Percentiles rank a stretch among this genome's conserved stretches.
phyloP scores from a whole-genome alignment of 1,284 basidiomycete species.

The Leucoagaricus sp. region DNA sequence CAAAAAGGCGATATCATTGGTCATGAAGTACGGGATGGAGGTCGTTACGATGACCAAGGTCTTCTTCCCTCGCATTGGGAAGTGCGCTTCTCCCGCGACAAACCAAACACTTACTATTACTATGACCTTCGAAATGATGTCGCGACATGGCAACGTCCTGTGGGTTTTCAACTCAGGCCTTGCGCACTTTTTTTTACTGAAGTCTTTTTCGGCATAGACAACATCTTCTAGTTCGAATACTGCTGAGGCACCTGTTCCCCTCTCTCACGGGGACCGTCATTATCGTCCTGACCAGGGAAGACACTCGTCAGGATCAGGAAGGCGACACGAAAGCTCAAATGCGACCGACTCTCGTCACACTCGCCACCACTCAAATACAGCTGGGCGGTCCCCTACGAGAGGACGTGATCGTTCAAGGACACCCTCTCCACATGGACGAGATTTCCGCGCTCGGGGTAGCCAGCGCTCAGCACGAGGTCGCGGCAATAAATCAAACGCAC shows the following conservation, averaged over 20 bases:
- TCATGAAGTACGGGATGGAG: conserved; percentile 27
- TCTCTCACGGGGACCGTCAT: conserved; percentile 62
- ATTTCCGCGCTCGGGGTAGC: conserved; percentile 18
- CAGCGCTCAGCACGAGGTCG: conserved; percentile 27
- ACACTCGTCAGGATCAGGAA: conserved; percentile 14
- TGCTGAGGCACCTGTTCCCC: conserved; percentile 25
- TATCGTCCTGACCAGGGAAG: conserved; percentile 50
- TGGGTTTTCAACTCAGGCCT: conserved; percentile 28
- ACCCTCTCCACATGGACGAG: conserved; percentile 24
- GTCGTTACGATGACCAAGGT: conserved; percentile 30
- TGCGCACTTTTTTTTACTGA: not conserved
- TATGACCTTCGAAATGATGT: conserved; percentile 60
- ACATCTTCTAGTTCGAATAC: not conserved
- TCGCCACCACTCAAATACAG: conserved; percentile 12
- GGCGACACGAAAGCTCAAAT: conserved; percentile 15
- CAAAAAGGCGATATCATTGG: conserved; percentile 33
- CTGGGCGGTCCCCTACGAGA: conserved; percentile 24
- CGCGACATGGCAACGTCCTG: conserved; percentile 62
- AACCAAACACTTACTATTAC: conserved; percentile 47
- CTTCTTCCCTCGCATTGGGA: conserved; percentile 67
- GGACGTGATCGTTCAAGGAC: conserved; percentile 31
- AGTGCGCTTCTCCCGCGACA: conserved; percentile 44
- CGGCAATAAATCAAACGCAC: conserved; percentile 28
- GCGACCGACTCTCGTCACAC: conserved; percentile 5
- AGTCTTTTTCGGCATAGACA: not conserved